Percentiles rank a stretch among this genome's conserved stretches.
phyloP scores from a whole-genome alignment of 768 basidiomycete genomes.

The Erythrobasidium yunnanense region DNA sequence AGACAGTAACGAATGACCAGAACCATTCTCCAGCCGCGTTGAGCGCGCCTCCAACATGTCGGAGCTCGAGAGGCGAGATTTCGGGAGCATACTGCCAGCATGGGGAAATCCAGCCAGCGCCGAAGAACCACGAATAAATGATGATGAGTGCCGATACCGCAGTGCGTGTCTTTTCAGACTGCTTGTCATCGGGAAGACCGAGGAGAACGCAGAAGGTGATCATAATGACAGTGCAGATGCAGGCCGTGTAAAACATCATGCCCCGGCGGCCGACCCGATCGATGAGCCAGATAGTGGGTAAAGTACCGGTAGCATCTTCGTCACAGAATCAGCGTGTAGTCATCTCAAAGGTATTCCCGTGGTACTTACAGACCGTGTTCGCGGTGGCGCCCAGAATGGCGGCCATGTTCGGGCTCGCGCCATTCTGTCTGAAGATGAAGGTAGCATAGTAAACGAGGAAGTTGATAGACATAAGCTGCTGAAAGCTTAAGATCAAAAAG shows the following conservation, averaged over 20 bases:
- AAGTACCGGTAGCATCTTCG: neutral
- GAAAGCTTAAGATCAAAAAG: neutral
- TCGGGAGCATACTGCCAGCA: slow-evolving; percentile 11
- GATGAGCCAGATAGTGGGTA: neutral
- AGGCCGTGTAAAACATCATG: neutral
- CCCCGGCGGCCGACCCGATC: neutral
- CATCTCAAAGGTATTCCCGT: no score
- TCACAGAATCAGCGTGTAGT: no score
- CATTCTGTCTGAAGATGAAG: slow-evolving; percentile 11
- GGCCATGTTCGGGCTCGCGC: neutral
- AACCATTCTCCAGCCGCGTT: slow-evolving; percentile 10
- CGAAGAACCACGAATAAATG: slow-evolving; percentile 9
- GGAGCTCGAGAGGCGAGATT: slow-evolving; percentile 6
- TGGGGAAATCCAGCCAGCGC: neutral
- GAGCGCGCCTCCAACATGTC: neutral
- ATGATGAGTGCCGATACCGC: slow-evolving; percentile 10
- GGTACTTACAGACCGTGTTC: slow-evolving; percentile 6
- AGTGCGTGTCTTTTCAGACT: neutral
- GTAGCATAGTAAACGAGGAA: slow-evolving; percentile 19
- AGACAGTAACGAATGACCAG: slow-evolving; percentile 3
- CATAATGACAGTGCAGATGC: slow-evolving; percentile 4
- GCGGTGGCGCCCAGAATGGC: slow-evolving; percentile 3
- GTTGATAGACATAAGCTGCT: slow-evolving; percentile 21
- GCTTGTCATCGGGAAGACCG: neutral
- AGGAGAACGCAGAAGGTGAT: slow-evolving; percentile 6